These are phyloP conservation scores for Bolboschoenoplectus hybrid DNA, from an alignment of 202 grass and related monocot genomes.

Conservation along the genomic window DNA sequence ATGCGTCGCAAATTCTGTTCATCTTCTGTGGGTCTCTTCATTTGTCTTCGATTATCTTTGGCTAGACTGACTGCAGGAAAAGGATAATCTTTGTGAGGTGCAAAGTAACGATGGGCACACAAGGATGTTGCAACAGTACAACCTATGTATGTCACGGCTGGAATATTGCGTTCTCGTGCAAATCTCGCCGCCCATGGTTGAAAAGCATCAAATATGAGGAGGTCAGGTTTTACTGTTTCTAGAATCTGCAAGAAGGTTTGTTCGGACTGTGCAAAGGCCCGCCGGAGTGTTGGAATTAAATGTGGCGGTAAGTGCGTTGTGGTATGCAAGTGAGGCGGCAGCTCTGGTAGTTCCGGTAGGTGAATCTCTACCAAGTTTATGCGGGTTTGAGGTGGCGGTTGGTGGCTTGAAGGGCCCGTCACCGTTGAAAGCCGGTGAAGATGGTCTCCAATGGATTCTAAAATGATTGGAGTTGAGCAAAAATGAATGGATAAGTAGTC, in stretches of 20 bases:
- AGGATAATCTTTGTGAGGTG: not conserved
- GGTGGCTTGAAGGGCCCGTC: not conserved
- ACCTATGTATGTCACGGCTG: not conserved
- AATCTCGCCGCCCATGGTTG: conserved; percentile 10
- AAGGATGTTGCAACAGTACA: not conserved
- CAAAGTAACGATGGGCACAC: not conserved
- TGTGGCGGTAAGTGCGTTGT: not conserved
- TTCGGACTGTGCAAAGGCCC: not conserved
- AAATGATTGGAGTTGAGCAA: not conserved
- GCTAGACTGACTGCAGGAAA: not conserved
- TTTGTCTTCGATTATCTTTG: not conserved
- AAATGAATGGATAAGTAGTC: not conserved
- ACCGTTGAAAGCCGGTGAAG: not conserved
- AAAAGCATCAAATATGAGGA: not conserved
- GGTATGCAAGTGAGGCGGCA: not conserved
- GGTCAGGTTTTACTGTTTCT: not conserved
- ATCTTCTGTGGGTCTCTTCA: not conserved
- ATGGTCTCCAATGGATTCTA: not conserved
- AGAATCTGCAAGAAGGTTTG: not conserved
- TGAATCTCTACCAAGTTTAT: not conserved
- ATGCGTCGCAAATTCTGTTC: not conserved
- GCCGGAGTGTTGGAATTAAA: not conserved
- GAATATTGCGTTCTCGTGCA: not conserved
- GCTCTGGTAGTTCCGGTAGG: not conserved
- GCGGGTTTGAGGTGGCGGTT: not conserved